Evolutionary conservation across 768 basidiomycete species (phyloP).

Genomic region (Lentinula aciculospora): DNA sequence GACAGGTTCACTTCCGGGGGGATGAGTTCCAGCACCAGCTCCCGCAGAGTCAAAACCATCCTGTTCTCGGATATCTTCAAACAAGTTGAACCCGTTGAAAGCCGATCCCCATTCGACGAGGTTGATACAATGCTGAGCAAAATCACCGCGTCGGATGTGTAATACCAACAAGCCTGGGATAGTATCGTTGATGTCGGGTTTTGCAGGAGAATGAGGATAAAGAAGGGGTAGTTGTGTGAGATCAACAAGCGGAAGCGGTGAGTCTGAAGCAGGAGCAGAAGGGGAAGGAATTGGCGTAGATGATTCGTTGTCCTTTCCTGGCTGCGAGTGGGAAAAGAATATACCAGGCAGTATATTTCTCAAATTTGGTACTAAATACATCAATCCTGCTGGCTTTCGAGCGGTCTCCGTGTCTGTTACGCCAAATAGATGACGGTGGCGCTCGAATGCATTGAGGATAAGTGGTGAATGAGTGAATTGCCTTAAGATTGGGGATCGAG

Average conservation of each 20-base stretch:
- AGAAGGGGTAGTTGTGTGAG: neutral
- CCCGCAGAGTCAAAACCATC: slow-evolving; percentile 20
- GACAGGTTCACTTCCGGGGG: neutral
- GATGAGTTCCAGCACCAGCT: slow-evolving; percentile 6
- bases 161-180: slow-evolving; percentile 46
- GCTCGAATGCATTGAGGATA: slow-evolving; percentile 40
- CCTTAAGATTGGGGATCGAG: slow-evolving; percentile 42
- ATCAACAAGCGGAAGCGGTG: slow-evolving; percentile 12
- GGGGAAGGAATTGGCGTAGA: neutral
- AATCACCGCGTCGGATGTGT: slow-evolving; percentile 56
- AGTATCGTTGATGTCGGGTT: neutral
- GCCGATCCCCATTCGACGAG: slow-evolving; percentile 32
- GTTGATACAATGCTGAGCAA: slow-evolving; percentile 37
- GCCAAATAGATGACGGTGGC: slow-evolving; percentile 39
- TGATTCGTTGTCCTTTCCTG: neutral
- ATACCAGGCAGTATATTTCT: neutral
- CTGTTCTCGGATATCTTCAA: slow-evolving; percentile 43
- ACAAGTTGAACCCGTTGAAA: slow-evolving; percentile 50
- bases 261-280: slow-evolving; percentile 11
- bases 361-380: slow-evolving; percentile 1
- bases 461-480: slow-evolving; percentile 61
- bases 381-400: neutral
- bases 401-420: neutral
- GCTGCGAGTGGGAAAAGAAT: neutral
- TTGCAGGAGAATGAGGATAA: slow-evolving; percentile 19